phyloP scores from a whole-genome alignment of 352 stramenopile genomes.

The Elongisporangium prolatum region DNA sequence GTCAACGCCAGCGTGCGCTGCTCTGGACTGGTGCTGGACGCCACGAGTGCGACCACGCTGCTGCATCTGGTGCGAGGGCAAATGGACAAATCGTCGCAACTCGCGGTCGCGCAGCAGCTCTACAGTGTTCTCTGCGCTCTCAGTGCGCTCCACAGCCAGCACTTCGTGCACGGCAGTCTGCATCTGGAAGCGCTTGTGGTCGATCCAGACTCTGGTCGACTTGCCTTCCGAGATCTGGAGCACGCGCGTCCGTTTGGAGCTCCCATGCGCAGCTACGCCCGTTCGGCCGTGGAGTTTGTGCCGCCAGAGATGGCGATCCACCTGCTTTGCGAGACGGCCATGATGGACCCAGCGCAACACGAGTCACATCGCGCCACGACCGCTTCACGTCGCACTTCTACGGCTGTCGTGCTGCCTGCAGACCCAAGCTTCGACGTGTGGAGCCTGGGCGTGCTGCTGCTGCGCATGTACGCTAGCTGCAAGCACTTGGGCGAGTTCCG shows the following conservation, averaged over 20 bases:
- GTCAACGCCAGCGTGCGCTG: slow-evolving; percentile 33
- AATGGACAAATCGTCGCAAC: slow-evolving; percentile 23
- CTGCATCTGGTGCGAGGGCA: slow-evolving; percentile 25
- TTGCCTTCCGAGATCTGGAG: slow-evolving; percentile 53
- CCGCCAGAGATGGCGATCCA: slow-evolving; percentile 43
- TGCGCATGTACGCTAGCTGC: slow-evolving; percentile 45
- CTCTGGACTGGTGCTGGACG: slow-evolving; percentile 42
- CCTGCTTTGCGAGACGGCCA: slow-evolving; percentile 16
- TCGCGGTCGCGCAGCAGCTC: slow-evolving; percentile 28
- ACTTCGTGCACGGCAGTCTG: slow-evolving; percentile 51
- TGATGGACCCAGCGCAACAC: slow-evolving; percentile 1
- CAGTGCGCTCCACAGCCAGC: slow-evolving; percentile 34
- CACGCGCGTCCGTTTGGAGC: slow-evolving; percentile 30
- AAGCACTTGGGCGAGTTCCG: slow-evolving; percentile 48
- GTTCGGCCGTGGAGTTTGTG: slow-evolving; percentile 26
- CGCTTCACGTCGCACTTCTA: not conserved
- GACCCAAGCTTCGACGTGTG: slow-evolving; percentile 47
- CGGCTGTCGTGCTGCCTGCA: slow-evolving; percentile 9
- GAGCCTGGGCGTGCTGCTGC: slow-evolving; percentile 49
- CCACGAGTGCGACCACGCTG: slow-evolving; percentile 31
- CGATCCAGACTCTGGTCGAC: slow-evolving; percentile 21
- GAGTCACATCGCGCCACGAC: slow-evolving; percentile 7
- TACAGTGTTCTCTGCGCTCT: slow-evolving; percentile 30
- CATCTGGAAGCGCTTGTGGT: slow-evolving; percentile 35
- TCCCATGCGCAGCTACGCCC: slow-evolving; percentile 8